phyloP scores from a whole-genome alignment of 768 basidiomycete genomes.

The Tricholomella constricta region DNA sequence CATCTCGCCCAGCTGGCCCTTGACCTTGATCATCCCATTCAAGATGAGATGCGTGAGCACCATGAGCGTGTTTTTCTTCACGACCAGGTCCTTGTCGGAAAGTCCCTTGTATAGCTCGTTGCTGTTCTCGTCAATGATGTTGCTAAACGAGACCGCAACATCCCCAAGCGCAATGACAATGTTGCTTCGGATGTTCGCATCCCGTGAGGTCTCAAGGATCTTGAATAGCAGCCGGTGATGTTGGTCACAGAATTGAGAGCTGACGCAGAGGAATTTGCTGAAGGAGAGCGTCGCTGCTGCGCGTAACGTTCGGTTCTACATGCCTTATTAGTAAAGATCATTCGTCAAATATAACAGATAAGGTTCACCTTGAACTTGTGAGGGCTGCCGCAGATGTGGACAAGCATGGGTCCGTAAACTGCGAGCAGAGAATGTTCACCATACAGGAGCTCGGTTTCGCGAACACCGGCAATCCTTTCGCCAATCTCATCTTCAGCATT shows the following conservation, averaged over 20 bases:
- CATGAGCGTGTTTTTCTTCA: conserved; percentile 99
- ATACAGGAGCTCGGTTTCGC: conserved; percentile 87
- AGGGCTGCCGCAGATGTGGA: conserved; percentile 88
- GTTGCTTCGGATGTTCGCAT: conserved; percentile 90
- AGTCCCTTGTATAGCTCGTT: conserved; percentile 94
- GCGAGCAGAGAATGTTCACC: conserved; percentile 80
- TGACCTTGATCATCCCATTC: conserved; percentile 99
- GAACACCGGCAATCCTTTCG: conserved; percentile 79
- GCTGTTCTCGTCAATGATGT: conserved; percentile 95
- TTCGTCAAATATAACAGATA: neutral
- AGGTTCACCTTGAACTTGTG: conserved; percentile 81
- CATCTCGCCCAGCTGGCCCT: conserved; percentile 99
- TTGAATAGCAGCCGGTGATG: conserved; percentile 90
- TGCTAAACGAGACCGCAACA: conserved; percentile 97
- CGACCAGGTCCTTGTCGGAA: conserved; percentile 80
- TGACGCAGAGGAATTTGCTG: conserved; percentile 96
- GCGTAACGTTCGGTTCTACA: conserved; percentile 81
- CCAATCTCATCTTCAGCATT: conserved; percentile 99
- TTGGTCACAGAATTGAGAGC: conserved; percentile 90
- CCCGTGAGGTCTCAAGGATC: conserved; percentile 88
- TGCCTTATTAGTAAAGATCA: conserved; percentile 6
- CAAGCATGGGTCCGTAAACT: conserved; percentile 86
- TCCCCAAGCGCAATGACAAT: conserved; percentile 98
- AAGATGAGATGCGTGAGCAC: conserved; percentile 95
- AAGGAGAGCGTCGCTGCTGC: conserved; percentile 87